Percentiles rank a stretch among this genome's conserved stretches.
phyloP scores from a whole-genome alignment of 192 early-diverging fungal genomes.

The Mortierella claussenii region DNA sequence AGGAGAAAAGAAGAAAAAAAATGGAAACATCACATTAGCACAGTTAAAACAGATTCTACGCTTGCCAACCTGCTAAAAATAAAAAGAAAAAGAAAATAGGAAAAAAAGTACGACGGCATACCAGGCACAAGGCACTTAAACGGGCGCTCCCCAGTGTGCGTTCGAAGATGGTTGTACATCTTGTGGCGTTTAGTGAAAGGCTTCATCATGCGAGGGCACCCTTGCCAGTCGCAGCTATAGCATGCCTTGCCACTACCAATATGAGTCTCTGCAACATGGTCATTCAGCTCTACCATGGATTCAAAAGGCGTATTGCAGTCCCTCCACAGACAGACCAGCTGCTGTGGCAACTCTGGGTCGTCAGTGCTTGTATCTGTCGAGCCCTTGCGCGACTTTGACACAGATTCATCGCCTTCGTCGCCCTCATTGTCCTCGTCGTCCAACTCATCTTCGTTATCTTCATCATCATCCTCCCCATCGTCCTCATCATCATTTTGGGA shows the following conservation, averaged over 20 bases:
- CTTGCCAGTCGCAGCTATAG: slow-evolving; percentile 61
- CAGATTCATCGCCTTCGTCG: slow-evolving; percentile 22
- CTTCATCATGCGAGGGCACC: slow-evolving; percentile 55
- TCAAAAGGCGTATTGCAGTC: slow-evolving; percentile 53
- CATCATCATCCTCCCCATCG: slow-evolving; percentile 30
- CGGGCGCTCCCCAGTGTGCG: slow-evolving; percentile 81
- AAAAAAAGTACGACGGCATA: slow-evolving; percentile 5
- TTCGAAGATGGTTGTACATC: slow-evolving; percentile 76
- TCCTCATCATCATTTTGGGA: slow-evolving; percentile 34
- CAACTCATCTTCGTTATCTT: slow-evolving; percentile 34
- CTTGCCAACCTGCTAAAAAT: not conserved
- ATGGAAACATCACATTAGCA: too few relatives aligned
- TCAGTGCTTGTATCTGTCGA: slow-evolving; percentile 20
- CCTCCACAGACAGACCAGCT: slow-evolving; percentile 64
- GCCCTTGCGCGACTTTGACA: slow-evolving; percentile 24
- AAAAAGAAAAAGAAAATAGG: not conserved
- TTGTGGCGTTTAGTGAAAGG: slow-evolving; percentile 79
- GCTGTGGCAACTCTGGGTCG: slow-evolving; percentile 31
- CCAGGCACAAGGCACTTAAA: slow-evolving; percentile 69
- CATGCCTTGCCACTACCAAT: slow-evolving; percentile 68
- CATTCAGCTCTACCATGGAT: slow-evolving; percentile 56
- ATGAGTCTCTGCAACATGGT: slow-evolving; percentile 62
- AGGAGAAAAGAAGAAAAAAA: not conserved
- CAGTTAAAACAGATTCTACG: too few relatives aligned
- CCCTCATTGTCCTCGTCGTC: slow-evolving; percentile 48